These are phyloP conservation scores for Trametes villosa DNA, from an alignment of 768 basidiomycete genomes.

Conservation along the genomic window DNA sequence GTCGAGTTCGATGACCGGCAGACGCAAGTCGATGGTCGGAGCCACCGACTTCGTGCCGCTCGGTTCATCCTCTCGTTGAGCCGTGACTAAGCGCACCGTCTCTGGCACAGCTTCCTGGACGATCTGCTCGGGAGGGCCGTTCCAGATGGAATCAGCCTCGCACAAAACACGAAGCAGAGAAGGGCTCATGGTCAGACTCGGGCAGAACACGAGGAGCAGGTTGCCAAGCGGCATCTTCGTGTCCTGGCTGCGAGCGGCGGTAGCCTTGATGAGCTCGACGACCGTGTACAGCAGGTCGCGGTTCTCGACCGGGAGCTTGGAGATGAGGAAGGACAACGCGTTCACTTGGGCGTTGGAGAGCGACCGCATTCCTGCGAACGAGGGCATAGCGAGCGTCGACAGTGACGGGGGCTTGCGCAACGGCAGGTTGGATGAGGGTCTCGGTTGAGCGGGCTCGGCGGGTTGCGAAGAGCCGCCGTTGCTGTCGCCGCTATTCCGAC, in stretches of 20 bases:
- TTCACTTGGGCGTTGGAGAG: slow-evolving; percentile 62
- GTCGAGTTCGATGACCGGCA: slow-evolving; percentile 19
- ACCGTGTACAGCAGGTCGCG: slow-evolving; percentile 85
- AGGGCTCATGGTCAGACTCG: slow-evolving; percentile 81
- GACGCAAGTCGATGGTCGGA: slow-evolving; percentile 13
- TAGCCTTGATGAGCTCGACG: slow-evolving; percentile 76
- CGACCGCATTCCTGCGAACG: slow-evolving; percentile 60
- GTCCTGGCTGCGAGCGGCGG: slow-evolving; percentile 64
- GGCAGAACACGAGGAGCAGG: slow-evolving; percentile 85
- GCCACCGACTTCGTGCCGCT: neutral
- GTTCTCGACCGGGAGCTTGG: slow-evolving; percentile 76
- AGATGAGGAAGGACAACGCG: slow-evolving; percentile 65
- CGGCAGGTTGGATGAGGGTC: slow-evolving; percentile 33
- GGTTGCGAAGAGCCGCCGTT: slow-evolving; percentile 20
- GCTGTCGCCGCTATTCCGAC: slow-evolving; percentile 36
- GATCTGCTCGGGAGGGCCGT: slow-evolving; percentile 26
- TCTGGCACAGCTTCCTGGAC: neutral
- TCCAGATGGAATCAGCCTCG: slow-evolving; percentile 73
- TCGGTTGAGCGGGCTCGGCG: slow-evolving; percentile 19
- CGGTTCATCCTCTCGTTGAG: neutral
- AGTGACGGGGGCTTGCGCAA: slow-evolving; percentile 81
- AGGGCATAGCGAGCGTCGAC: slow-evolving; percentile 77
- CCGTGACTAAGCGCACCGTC: neutral
- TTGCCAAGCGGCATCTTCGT: slow-evolving; percentile 96
- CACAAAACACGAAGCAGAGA: slow-evolving; percentile 72